Evolutionary conservation across 495 filamentous ascomycete species (phyloP), one percentile per base, ranked within the genome.

Genomic region (Hypoxylon lienhwacheense): DNA sequence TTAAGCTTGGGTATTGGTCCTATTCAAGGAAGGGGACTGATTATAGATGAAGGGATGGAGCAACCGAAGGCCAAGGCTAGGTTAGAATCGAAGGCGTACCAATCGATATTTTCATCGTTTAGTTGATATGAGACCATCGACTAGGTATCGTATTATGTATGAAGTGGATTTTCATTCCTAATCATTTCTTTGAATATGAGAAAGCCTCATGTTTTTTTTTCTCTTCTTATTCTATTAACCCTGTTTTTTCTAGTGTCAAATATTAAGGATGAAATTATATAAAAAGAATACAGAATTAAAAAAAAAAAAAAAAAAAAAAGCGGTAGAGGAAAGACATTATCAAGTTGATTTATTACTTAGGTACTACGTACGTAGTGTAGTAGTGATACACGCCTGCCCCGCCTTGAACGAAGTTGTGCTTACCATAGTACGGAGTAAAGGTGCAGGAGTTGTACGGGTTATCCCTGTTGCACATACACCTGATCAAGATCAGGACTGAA

Each of bases 161-260:
- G 29, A 44, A 44, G 25, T 53, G 12, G 10, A 32, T 33, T 15
- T 5, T 15, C 15, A 35, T 44, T 20, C 17, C 3, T 25, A 3
- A 25, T 14, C 32, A 34, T 57, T 43, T 22, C 34, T 46, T 47
- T 7, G 37, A 11, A 15, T 19, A 12, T 59, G n/a, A 19, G 11
- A 25, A 53, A 43, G 56, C 56, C 56, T 54, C 32, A 35, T 54
- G 49, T 54, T 60, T 28, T n/a, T 10, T 44, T 19, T 29, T 5
- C n/a, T n/a, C n/a, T n/a, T n/a, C n/a, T n/a, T n/a, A n/a, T n/a
- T n/a, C n/a, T n/a, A n/a, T n/a, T n/a, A n/a, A n/a, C n/a, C 24
- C 12, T 48, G 31, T 28, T 15, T 51, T 33, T 33, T 34, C 17
- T 29, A 26, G 17, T 8, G 16, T 45, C 37, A 14, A 31, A 31